Percentiles rank a stretch among this genome's conserved stretches.
phyloP scores from a whole-genome alignment of 768 basidiomycete species.

The Phlegmacium glaucopus region DNA sequence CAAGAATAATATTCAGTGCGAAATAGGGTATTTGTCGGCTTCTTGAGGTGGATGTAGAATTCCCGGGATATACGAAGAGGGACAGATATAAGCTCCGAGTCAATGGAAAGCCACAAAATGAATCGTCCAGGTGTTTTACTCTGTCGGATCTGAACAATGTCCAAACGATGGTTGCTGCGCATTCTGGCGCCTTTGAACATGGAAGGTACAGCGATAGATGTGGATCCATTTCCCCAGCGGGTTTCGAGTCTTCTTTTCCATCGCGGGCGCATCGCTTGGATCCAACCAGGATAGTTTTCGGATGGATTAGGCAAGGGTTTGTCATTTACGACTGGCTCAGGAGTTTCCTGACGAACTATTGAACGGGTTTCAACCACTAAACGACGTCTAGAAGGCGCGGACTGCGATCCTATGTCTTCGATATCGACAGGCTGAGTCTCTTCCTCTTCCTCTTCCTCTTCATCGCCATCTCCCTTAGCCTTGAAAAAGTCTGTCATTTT shows the following conservation, averaged over 20 bases:
- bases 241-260: slow-evolving; percentile 68
- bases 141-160: slow-evolving; percentile 85
- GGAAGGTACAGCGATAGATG: slow-evolving; percentile 51
- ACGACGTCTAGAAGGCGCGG: slow-evolving; percentile 30
- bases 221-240: slow-evolving; percentile 34
- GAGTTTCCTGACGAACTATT: slow-evolving; percentile 36
- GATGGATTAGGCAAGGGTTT: slow-evolving; percentile 59
- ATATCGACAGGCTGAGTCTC: slow-evolving; percentile 47
- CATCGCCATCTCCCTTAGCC: slow-evolving; percentile 29
- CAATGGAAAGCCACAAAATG: slow-evolving; percentile 83
- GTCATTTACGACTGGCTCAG: slow-evolving; percentile 38
- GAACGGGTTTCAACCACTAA: slow-evolving; percentile 56
- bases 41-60: slow-evolving; percentile 90
- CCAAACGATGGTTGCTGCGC: slow-evolving; percentile 75
- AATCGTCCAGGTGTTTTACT: slow-evolving; percentile 79
- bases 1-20: slow-evolving; percentile 62
- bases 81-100: slow-evolving; percentile 73
- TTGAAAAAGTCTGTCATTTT: slow-evolving; percentile 95
- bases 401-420: slow-evolving; percentile 48
- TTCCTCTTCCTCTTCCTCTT: slow-evolving; percentile 26
- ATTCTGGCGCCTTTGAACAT: slow-evolving; percentile 70
- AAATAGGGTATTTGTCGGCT: slow-evolving; percentile 63
- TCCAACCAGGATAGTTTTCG: slow-evolving; percentile 70
- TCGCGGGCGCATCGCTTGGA: slow-evolving; percentile 68
- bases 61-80: slow-evolving; percentile 85